A percentile compares a stretch with the other conserved stretches of the same genome.
Conservation (phyloP, 164 flowering plant genomes). For the Macadamia integrifolia region DNA sequence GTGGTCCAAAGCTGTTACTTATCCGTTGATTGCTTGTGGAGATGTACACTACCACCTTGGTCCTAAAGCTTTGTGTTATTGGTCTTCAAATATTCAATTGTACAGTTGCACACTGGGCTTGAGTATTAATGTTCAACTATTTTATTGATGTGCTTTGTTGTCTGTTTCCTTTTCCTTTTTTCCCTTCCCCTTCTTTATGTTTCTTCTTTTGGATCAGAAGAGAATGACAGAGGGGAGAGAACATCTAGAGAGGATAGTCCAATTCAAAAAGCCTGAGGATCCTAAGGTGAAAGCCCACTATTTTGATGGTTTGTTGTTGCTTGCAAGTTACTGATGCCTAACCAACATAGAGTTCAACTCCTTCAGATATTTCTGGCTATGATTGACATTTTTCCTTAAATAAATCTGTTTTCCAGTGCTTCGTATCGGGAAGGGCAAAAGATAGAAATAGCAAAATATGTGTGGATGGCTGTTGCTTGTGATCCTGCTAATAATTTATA, state of each 20-base stretch:
- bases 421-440: conserved; percentile 40
- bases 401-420: conserved; percentile 34
- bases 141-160: not conserved
- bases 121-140: too few relatives aligned
- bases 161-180: conserved; percentile 2
- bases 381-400: not conserved
- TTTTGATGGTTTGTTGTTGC: conserved; percentile 57
- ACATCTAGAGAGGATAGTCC: conserved; percentile 66
- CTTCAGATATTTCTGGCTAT: not conserved
- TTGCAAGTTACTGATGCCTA: conserved; percentile 48
- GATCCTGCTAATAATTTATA: conserved; percentile 35
- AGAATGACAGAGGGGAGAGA: conserved; percentile 46
- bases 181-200: conserved; percentile 2
- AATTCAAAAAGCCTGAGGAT: conserved; percentile 70
- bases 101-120: not conserved
- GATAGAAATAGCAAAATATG: conserved; percentile 52
- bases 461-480: conserved; percentile 48
- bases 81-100: not conserved
- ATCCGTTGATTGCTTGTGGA: not conserved
- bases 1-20: not conserved
- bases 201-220: conserved; percentile 36
- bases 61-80: not conserved
- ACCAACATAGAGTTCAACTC: not conserved
- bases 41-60: not conserved
- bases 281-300: conserved; percentile 64